Evolutionary conservation across 768 basidiomycete genomes (phyloP), one percentile per base, ranked within the genome.

Genomic region (Xanthoconium purpureum): DNA sequence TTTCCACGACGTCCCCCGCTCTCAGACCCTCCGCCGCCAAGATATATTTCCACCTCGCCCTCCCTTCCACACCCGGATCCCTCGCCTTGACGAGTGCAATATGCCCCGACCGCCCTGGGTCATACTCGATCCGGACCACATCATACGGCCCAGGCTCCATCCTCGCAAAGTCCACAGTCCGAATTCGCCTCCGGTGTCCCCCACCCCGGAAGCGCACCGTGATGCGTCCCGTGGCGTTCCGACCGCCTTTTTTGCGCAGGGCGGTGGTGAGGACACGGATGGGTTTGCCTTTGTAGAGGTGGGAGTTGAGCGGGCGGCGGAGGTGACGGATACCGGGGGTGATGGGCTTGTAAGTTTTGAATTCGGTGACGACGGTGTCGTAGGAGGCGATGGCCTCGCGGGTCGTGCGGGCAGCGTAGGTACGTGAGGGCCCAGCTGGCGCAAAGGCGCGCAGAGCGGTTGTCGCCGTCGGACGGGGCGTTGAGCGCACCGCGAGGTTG

Each of bases 121-220:
- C 97, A 67, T 96, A 99, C 75, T 98, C 97, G 62, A 99, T 91
- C 46, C 97, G 83, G 5, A 95, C 81, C 44, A 98, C 94, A 62
- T 95, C 91, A 66, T 91, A 90, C 36, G 87, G 75, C 10, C 96
- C 96, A 1, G 83, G 77, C 56, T 87, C 85, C n/a, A 75, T 73
- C 52, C 97, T 82, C 71, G 78, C 74, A 66, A 96, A 98, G 73
- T 99, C 97, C 52, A 99, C 74, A 38, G 84, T 78, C 32, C 97
- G 86, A 57, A 96, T 84, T 35, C 97, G 84, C 56, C 87, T 85
- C 57, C 82, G 84, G 75, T 96, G 94, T 0, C 97, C 97, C 7
- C 97, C 97, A 13, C 97, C 97, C 17, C 89, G 84, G 55, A 84
- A 87, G 20, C 96, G 85, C 11, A 93, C 89, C 20, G 93, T 95